phyloP scores from a whole-genome alignment of 1,139 yeast species.

The Scheffersomyces quercinus region DNA sequence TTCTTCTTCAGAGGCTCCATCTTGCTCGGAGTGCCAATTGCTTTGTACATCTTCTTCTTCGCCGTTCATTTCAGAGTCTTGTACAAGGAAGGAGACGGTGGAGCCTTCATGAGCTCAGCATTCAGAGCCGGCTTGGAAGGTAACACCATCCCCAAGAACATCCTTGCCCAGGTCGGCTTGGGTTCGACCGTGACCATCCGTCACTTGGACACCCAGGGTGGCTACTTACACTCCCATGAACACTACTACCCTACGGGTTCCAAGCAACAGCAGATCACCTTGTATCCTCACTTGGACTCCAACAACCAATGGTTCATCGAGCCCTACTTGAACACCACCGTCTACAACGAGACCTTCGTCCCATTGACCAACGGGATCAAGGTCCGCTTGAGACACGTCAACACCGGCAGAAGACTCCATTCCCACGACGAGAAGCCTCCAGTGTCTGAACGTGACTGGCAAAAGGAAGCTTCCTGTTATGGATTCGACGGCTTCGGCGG shows the following conservation, averaged over 20 bases:
- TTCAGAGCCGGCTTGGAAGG: slow-evolving; percentile 80
- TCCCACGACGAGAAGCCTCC: slow-evolving; percentile 97
- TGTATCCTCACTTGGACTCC: slow-evolving; percentile 87
- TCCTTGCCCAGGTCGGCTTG: slow-evolving; percentile 81
- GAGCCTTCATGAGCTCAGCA: slow-evolving; percentile 86
- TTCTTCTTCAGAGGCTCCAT: slow-evolving; percentile 55
- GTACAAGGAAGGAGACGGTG: slow-evolving; percentile 77
- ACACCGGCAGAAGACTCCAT: slow-evolving; percentile 80
- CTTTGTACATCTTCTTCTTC: slow-evolving; percentile 72
- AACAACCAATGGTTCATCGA: slow-evolving; percentile 88
- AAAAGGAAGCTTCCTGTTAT: slow-evolving; percentile 89
- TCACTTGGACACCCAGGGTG: slow-evolving; percentile 86
- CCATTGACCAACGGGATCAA: slow-evolving; percentile 76
- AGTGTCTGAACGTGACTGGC: slow-evolving; percentile 91
- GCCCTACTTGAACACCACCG: slow-evolving; percentile 53
- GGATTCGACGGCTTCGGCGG: slow-evolving; percentile 91
- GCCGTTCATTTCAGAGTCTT: slow-evolving; percentile 76
- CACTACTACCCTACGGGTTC: slow-evolving; percentile 89
- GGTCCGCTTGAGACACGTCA: slow-evolving; percentile 72
- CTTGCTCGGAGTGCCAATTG: slow-evolving; percentile 68
- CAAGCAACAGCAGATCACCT: slow-evolving; percentile 89
- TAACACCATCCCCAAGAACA: slow-evolving; percentile 64
- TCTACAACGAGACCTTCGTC: slow-evolving; percentile 53
- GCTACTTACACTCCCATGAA: slow-evolving; percentile 91
- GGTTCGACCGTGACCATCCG: slow-evolving; percentile 81